Conservation (phyloP, 495 filamentous ascomycete genomes). For the Amniculicola lignicola region DNA sequence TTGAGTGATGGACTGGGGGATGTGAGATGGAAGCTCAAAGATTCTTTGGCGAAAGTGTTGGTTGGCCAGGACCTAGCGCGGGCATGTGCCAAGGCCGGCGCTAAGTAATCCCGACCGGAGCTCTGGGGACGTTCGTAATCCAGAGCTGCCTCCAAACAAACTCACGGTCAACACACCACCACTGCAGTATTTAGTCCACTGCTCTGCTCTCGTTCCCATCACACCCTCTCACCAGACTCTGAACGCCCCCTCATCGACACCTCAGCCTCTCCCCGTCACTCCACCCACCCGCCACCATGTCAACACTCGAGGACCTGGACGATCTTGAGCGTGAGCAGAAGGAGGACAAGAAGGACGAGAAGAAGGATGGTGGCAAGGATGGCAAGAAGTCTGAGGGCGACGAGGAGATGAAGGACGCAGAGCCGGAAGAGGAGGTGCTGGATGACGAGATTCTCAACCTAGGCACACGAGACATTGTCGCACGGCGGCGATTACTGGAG, state of each 20-base stretch:
- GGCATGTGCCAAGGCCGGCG: too few relatives aligned
- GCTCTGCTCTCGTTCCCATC: not conserved
- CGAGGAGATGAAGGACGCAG: slow-evolving; percentile 87
- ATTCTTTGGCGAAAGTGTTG: too few relatives aligned
- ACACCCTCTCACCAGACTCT: not conserved
- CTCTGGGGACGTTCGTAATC: slow-evolving; percentile 31
- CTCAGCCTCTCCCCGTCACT: not conserved
- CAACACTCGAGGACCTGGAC: slow-evolving; percentile 82
- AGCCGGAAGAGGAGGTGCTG: slow-evolving; percentile 61
- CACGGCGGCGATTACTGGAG: slow-evolving; percentile 80
- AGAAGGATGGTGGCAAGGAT: slow-evolving; percentile 50
- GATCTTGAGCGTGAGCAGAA: slow-evolving; percentile 73
- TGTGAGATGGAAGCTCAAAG: too few relatives aligned
- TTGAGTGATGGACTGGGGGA: too few relatives aligned
- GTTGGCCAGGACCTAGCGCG: too few relatives aligned
- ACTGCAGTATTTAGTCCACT: not conserved
- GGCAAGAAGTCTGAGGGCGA: slow-evolving; percentile 57
- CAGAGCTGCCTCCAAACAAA: slow-evolving; percentile 31
- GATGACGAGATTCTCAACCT: slow-evolving; percentile 88
- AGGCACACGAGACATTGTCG: slow-evolving; percentile 89
- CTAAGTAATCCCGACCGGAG: too few relatives aligned
- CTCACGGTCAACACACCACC: slow-evolving; percentile 2
- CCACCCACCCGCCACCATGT: slow-evolving; percentile 57
- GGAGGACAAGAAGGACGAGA: slow-evolving; percentile 64
- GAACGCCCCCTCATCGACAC: not conserved